phyloP scores from a whole-genome alignment of 768 basidiomycete species.

The Butyriboletus loyo region DNA sequence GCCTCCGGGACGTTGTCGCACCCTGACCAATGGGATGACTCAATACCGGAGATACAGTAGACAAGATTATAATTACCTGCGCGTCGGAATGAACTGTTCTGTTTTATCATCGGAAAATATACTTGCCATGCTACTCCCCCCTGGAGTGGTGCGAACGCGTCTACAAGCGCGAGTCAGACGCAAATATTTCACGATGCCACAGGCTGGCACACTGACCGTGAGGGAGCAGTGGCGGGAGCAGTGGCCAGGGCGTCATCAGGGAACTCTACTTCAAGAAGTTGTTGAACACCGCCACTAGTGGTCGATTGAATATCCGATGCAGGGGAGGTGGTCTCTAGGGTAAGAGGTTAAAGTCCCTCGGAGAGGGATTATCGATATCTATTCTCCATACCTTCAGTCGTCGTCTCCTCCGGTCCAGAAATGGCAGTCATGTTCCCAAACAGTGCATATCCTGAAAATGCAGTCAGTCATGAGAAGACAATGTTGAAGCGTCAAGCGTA shows the following conservation, averaged over 20 bases:
- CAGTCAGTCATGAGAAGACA: not conserved
- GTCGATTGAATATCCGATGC: conserved; percentile 4
- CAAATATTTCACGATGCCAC: not conserved
- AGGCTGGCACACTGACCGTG: conserved; percentile 27
- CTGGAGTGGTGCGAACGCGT: conserved; percentile 33
- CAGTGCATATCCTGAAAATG: conserved; percentile 58
- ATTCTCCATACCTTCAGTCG: conserved; percentile 13
- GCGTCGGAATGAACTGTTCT: conserved; percentile 64
- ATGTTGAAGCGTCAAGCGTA: conserved; percentile 28
- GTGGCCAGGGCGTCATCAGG: conserved; percentile 48
- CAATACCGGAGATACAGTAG: not conserved
- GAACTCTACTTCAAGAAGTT: conserved; percentile 34
- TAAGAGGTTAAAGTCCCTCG: not conserved
- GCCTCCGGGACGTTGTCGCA: conserved; percentile 67
- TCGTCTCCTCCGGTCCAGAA: conserved; percentile 26
- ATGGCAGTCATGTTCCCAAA: conserved; percentile 52
- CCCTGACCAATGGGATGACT: conserved; percentile 36
- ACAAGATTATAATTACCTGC: conserved; percentile 43
- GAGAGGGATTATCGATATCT: not conserved
- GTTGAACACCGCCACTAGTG: not conserved
- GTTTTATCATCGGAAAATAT: conserved; percentile 46
- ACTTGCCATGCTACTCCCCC: conserved; percentile 28
- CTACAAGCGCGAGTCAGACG: conserved; percentile 20
- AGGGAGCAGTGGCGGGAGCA: conserved; percentile 42
- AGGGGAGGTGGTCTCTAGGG: conserved; percentile 10